These are phyloP conservation scores for Rhexocercosporidium sp. DNA, from an alignment of 2,329 filamentous ascomycete species.

Conservation along the genomic window DNA sequence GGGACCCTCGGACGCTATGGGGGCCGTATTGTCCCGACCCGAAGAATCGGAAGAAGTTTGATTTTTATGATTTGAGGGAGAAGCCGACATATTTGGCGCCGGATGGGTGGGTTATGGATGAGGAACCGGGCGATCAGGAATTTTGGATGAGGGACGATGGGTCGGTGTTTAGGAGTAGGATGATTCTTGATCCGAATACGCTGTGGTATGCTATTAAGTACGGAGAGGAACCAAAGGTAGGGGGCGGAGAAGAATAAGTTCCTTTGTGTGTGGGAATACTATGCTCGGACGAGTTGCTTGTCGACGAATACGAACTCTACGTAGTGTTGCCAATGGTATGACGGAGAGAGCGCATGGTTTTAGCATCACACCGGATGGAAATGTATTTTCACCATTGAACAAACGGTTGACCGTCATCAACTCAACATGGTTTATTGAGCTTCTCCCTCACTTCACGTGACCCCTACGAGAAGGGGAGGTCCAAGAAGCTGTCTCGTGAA, in stretches of 20 bases:
- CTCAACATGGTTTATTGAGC: too few species aligned
- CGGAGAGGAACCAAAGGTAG: background rate
- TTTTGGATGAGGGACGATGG: background rate
- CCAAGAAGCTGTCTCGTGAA: too few species aligned
- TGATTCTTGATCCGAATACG: background rate
- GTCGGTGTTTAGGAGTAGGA: background rate
- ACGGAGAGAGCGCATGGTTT: too few species aligned
- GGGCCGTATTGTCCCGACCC: conserved; percentile 21
- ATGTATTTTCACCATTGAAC: too few species aligned
- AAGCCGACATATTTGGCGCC: background rate
- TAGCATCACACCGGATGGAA: too few species aligned
- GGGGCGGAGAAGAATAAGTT: background rate
- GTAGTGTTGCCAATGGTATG: too few species aligned
- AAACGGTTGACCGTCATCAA: too few species aligned
- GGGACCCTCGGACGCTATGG: background rate
- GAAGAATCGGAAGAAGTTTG: background rate
- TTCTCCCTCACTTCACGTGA: too few species aligned
- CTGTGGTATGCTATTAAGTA: conserved; percentile 1
- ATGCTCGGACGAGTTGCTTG: too few species aligned
- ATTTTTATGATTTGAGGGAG: conserved; percentile 5
- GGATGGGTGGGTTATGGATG: conserved; percentile 8
- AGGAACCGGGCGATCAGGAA: background rate
- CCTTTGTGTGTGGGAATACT: too few species aligned
- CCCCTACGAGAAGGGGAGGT: too few species aligned
- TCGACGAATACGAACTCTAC: too few species aligned